A percentile compares a stretch with the other conserved stretches of the same genome.
Evolutionary conservation across 257 asterid species (phyloP).

Genomic region (Solanum etuberosum): DNA sequence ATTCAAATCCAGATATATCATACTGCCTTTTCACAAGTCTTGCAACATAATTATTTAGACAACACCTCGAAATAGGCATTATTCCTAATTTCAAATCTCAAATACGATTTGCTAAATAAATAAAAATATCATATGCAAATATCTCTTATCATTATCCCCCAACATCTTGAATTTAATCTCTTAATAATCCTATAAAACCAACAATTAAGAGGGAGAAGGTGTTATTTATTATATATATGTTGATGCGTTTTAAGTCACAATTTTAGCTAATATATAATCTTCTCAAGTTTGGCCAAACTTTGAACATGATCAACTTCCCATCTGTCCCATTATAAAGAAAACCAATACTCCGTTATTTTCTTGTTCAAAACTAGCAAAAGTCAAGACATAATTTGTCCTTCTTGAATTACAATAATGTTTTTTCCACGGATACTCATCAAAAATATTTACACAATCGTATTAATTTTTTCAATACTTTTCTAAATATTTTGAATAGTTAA

Average conservation of each 20-base stretch:
- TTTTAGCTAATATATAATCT: neutral
- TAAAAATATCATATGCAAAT: neutral
- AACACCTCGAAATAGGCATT: neutral
- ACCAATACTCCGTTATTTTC: neutral
- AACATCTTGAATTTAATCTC: neutral
- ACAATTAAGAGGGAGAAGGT: neutral
- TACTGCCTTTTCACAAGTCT: slow-evolving; percentile 9
- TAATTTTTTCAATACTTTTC: too few relatives aligned
- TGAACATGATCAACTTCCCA: neutral
- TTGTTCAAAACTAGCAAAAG: neutral
- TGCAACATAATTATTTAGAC: neutral
- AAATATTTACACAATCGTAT: too few relatives aligned
- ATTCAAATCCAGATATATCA: slow-evolving; percentile 14
- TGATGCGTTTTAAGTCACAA: neutral
- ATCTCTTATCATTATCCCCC: neutral
- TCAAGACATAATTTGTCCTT: neutral
- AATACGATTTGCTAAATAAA: neutral
- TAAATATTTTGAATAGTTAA: neutral
- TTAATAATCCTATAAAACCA: neutral
- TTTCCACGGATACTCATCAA: too few relatives aligned
- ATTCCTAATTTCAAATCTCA: neutral
- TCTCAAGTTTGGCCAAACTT: neutral
- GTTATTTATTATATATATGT: too few relatives aligned
- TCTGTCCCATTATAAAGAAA: neutral
- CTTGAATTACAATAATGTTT: too few relatives aligned